These are phyloP conservation scores for Beauveria sp. DNA, from an alignment of 2,329 filamentous ascomycete genomes.

Conservation along the genomic window DNA sequence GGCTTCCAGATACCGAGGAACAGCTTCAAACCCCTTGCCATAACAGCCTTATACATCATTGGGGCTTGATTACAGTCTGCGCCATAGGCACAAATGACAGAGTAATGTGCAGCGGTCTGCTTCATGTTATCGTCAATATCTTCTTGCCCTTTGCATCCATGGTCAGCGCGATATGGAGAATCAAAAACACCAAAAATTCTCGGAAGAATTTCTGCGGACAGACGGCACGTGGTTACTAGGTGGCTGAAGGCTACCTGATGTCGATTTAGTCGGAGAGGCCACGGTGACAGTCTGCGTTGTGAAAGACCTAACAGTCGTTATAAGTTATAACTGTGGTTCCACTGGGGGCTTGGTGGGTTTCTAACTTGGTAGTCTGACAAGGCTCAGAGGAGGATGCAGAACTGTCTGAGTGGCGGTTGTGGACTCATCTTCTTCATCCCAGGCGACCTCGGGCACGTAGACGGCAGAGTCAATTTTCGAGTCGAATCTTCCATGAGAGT, in stretches of 20 bases:
- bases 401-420: slow-evolving; percentile 34
- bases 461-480: slow-evolving; percentile 30
- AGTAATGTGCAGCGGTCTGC: slow-evolving; percentile 44
- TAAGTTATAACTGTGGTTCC: background rate
- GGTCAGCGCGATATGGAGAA: slow-evolving; percentile 41
- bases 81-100: slow-evolving; percentile 68
- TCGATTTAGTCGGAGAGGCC: background rate
- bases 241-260: background rate
- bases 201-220: background rate
- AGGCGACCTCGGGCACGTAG: slow-evolving; percentile 43
- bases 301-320: background rate
- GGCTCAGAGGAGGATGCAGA: slow-evolving; percentile 14
- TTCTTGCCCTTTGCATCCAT: slow-evolving; percentile 57
- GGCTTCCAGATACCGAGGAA: slow-evolving; percentile 70
- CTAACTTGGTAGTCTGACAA: background rate
- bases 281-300: slow-evolving; percentile 7
- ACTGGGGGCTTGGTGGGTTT: background rate
- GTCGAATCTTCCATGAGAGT: slow-evolving; percentile 26
- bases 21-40: slow-evolving; percentile 57
- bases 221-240: background rate
- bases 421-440: slow-evolving; percentile 51
- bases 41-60: slow-evolving; percentile 54
- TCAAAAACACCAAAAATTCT: slow-evolving; percentile 38
- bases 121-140: slow-evolving; percentile 60
- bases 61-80: slow-evolving; percentile 68